These are phyloP conservation scores for Silene noctiflora DNA, from an alignment of 179 eudicot species.

Conservation along the genomic window DNA sequence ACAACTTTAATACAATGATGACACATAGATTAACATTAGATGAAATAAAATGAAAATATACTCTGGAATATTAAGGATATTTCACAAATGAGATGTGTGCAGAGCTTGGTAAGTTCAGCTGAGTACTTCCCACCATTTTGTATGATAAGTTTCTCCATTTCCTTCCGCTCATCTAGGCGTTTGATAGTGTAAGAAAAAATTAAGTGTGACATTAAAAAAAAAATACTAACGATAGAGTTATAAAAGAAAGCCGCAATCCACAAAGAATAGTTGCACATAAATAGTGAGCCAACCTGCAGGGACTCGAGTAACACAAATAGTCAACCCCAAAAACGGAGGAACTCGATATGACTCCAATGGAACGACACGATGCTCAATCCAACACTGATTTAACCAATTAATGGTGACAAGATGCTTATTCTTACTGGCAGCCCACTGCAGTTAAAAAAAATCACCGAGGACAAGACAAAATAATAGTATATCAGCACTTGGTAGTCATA, in stretches of 20 bases:
- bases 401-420: slow-evolving; percentile 80
- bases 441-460: slow-evolving; percentile 16
- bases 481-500: slow-evolving; percentile 8
- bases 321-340: slow-evolving; percentile 83
- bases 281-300: slow-evolving; percentile 62
- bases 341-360: slow-evolving; percentile 80
- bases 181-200: slow-evolving; percentile 1
- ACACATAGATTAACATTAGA: background rate
- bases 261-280: slow-evolving; percentile 10
- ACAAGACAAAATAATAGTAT: background rate
- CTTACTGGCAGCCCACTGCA: slow-evolving; percentile 85
- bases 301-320: slow-evolving; percentile 70
- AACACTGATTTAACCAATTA: slow-evolving; percentile 88
- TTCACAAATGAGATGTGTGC: slow-evolving; percentile 90
- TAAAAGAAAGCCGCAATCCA: background rate
- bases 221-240: slow-evolving; percentile 4
- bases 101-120: slow-evolving; percentile 80
- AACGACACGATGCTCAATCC: slow-evolving; percentile 97
- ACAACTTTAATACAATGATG: background rate
- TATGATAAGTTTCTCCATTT: slow-evolving; percentile 69
- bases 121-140: slow-evolving; percentile 98
- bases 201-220: background rate
- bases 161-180: slow-evolving; percentile 73
- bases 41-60: background rate
- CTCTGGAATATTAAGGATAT: slow-evolving; percentile 56